Conservation (phyloP, 2,329 filamentous ascomycete species). For the Pseudopithomyces chartarum region DNA sequence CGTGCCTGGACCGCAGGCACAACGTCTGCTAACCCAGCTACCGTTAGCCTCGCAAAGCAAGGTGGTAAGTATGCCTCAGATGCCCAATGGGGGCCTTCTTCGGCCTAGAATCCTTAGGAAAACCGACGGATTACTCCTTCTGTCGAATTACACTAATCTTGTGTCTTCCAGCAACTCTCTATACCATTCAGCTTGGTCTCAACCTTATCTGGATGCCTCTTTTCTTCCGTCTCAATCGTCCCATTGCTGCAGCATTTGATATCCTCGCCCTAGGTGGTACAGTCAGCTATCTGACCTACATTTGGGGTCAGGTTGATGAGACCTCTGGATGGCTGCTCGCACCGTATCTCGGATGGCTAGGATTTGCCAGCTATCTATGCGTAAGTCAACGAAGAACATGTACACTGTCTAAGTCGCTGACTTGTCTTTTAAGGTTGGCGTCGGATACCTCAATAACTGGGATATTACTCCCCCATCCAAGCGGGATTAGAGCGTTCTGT, state of each 20-base stretch:
- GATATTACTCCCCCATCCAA: constrained; percentile 38
- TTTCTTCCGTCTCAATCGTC: constrained; percentile 80
- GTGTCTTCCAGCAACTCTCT: constrained; percentile 66
- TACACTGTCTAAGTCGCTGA: constrained; percentile 14
- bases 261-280: constrained; percentile 75
- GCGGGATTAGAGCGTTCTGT: constrained; percentile 19
- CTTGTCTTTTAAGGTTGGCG: constrained; percentile 34
- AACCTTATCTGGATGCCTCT: constrained; percentile 92
- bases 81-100: neutral
- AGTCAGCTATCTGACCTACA: constrained; percentile 69
- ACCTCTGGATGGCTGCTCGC: constrained; percentile 74
- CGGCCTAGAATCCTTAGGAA: neutral
- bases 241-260: constrained; percentile 75
- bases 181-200: constrained; percentile 82
- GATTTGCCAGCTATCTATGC: constrained; percentile 86
- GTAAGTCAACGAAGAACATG: constrained; percentile 42
- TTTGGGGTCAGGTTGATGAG: constrained; percentile 76
- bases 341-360: constrained; percentile 85
- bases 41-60: constrained; percentile 62
- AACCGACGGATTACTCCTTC: neutral
- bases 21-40: constrained; percentile 54
- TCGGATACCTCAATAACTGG: constrained; percentile 48
- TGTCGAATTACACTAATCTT: neutral
- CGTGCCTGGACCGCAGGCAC: constrained; percentile 71
- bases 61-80: neutral